Conservation (phyloP, 306 rosid species). For the Trifolium subterraneum region DNA sequence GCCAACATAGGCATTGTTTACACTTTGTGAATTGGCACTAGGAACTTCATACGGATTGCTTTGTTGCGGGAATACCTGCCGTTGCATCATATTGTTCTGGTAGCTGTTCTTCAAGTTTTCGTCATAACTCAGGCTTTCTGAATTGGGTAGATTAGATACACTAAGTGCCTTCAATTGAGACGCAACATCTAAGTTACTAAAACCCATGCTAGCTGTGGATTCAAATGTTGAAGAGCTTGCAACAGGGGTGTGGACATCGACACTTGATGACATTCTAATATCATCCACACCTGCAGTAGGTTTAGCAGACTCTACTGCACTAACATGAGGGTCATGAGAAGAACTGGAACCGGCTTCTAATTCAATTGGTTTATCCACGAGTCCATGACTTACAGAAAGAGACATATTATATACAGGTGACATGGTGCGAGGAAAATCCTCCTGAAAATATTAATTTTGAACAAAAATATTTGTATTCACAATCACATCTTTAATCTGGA, state of each 20-base stretch:
- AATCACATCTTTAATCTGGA: conserved; percentile 25
- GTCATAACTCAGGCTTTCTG: conserved; percentile 50
- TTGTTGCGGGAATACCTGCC: conserved; percentile 44
- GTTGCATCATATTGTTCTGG: conserved; percentile 55
- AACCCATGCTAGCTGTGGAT: conserved; percentile 45
- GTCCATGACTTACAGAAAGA: conserved; percentile 30
- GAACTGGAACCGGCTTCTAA: conserved; percentile 50
- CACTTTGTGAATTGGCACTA: conserved; percentile 52
- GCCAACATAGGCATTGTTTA: conserved; percentile 39
- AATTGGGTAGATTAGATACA: conserved; percentile 50
- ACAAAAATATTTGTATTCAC: conserved; percentile 20
- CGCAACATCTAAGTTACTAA: conserved; percentile 54
- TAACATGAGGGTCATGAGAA: conserved; percentile 44
- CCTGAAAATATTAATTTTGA: conserved; percentile 55
- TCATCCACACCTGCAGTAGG: conserved; percentile 47
- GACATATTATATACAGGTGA: conserved; percentile 55
- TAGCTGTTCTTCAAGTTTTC: conserved; percentile 51
- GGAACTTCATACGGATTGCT: conserved; percentile 52
- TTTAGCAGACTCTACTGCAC: conserved; percentile 33
- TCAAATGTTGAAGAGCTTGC: conserved; percentile 51
- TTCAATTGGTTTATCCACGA: conserved; percentile 45
- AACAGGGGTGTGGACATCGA: conserved; percentile 39
- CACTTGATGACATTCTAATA: conserved; percentile 42
- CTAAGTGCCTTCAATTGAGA: conserved; percentile 57
- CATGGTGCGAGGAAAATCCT: conserved; percentile 48